Evolutionary conservation across 2,329 filamentous ascomycete species (phyloP), one percentile per base, ranked within the genome.

Genomic region (Lojkania enalia): DNA sequence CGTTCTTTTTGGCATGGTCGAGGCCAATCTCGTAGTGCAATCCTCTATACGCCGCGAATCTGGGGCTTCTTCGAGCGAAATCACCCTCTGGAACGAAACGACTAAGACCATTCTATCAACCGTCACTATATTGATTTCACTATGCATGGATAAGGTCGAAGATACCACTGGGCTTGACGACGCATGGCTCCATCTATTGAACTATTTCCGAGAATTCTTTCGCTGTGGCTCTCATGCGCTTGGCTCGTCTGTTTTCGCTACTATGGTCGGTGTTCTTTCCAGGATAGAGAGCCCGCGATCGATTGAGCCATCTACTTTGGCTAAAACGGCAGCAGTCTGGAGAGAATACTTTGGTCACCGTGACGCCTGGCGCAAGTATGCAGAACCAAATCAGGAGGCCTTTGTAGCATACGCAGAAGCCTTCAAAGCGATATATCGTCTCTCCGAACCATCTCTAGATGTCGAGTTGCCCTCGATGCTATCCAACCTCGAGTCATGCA

Each of bases 351-450:
- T 69, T 21, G 44, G 60, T 19, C 54, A 56, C 44, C 53, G 49
- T 21, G 52, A 62, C 13, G 39, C 39, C 11, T 67, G 60, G 58
- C 39, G 44, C 32, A 41, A 46, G 9, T 44, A 31, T 37, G 31
- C 45, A 16, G 62, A 66, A 44, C 63, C 62, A 11, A 95, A 94
- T 54, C 89, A 96, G 63, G 85, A 85, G 44, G 90, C 88, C 9
- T 80, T 92, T n/a, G 74, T 88, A 20, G 87, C 90, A n/a, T 96
- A 96, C 71, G 81, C 94, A 1, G 79, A 84, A 16, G 80, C 87
- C 1, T 80, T 94, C 30, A 77, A 83, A 44, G 85, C 94, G 56
- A 78, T 97, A 1, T 95, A 96, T 61, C 80, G 83, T 1, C 78
- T 96, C 4, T 82, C 90, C 36, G 78, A 85, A 46, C 71, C 76